phyloP scores from a whole-genome alignment of 768 basidiomycete genomes.

The Rhizopogon vinicolor region DNA sequence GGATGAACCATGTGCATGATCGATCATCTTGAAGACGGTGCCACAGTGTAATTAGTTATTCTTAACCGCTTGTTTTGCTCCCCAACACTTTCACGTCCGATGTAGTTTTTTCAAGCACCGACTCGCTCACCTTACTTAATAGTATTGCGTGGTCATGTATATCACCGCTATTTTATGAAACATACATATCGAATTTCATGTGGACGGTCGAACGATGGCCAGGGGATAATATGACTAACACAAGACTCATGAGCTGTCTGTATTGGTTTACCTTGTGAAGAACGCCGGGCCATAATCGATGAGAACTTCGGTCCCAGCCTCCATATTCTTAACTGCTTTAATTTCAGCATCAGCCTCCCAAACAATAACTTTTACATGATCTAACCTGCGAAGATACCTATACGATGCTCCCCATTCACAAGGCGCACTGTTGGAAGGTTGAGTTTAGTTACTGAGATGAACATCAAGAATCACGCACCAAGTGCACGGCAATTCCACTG shows the following conservation, averaged over 20 bases:
- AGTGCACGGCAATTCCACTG: conserved; percentile 40
- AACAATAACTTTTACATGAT: background rate
- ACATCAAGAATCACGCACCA: conserved; percentile 28
- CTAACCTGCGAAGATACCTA: conserved; percentile 59
- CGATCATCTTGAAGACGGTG: too few relatives aligned
- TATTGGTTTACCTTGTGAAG: conserved; percentile 20
- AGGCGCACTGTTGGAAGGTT: conserved; percentile 36
- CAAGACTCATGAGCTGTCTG: background rate
- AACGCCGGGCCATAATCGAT: conserved; percentile 56
- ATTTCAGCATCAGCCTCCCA: background rate
- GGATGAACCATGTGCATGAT: too few relatives aligned
- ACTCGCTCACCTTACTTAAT: too few relatives aligned
- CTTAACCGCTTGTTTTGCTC: too few relatives aligned
- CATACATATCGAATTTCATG: too few relatives aligned
- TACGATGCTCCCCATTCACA: conserved; percentile 65
- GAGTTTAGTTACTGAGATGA: conserved; percentile 1
- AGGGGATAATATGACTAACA: background rate
- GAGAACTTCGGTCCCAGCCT: conserved; percentile 44
- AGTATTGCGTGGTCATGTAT: too few relatives aligned
- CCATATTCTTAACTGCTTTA: conserved; percentile 33
- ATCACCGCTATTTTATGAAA: too few relatives aligned
- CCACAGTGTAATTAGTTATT: too few relatives aligned
- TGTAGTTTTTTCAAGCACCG: too few relatives aligned
- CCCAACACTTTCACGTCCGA: too few relatives aligned
- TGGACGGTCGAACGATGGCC: too few relatives aligned